Base-by-base conservation (phyloP, 805 yeast species). In the Zygoascus flipseniorum region DNA sequence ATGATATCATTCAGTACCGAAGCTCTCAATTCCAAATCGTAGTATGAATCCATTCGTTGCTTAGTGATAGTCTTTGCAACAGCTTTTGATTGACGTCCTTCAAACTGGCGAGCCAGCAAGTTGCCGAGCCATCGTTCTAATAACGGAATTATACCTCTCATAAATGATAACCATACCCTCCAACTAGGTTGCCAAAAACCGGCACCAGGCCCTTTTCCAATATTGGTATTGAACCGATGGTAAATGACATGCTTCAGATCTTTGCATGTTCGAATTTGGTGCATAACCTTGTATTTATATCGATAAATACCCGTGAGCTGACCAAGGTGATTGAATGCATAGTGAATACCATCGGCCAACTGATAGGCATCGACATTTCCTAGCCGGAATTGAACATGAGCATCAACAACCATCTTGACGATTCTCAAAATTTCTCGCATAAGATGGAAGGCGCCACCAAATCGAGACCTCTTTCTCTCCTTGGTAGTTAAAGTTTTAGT, bases 151-250 rank as follows among this genome's bases (percentile, higher is more conserved):
- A 83, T 83, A 18, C 99, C 99, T 60, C 99, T 76, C 71, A 93
- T 69, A 68, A 92, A 92, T 51, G 82, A 86, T 1, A 93, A 73
- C 99, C 99, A 93, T 1, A 90, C 92, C 60, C 97, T 74, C 99
- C 98, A 93, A 0, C 97, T 87, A 0, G 99, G 99, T 65, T 93
- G 98, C 99, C 99, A 93, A 67, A 93, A 86, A 1, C 99, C 99
- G 72, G 96, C 87, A 0, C 99, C 99, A 1, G 99, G 98, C 1
- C 99, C 99, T 65, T 92, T 93, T 0, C 97, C 97, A 26, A 93
- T 86, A n/a, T 80, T 73, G 39, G 76, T 75, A 64, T 93, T 93
- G 72, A 93, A 93, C 56, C 85, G 75, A 58, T 87, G 77, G 65
- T 93, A 93, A 0, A 93, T 85, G 6, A 92, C 83, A 66, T 93